Evolutionary conservation across 495 filamentous ascomycete genomes (phyloP).

Genomic region (Rhypophila decipiens): DNA sequence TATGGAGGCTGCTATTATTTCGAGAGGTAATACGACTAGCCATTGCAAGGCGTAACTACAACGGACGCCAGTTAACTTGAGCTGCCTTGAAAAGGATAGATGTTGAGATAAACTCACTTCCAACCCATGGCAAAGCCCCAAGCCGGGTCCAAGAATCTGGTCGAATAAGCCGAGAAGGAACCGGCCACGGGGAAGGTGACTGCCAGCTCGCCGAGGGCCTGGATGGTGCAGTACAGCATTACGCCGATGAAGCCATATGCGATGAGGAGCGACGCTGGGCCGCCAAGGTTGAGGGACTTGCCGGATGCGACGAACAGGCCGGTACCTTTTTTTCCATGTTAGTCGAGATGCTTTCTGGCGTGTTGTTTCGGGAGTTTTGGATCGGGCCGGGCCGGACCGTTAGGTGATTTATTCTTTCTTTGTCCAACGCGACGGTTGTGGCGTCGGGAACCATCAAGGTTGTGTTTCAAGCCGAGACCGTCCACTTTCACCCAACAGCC

Average conservation of each 20-base stretch:
- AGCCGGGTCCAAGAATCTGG: conserved; percentile 84
- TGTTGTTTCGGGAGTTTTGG: no score
- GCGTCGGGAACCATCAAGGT: no score
- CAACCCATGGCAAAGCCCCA: conserved; percentile 99
- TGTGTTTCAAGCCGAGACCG: no score
- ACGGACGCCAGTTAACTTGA: neutral
- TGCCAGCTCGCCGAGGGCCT: conserved; percentile 87
- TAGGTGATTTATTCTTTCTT: neutral
- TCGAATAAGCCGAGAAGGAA: conserved; percentile 89
- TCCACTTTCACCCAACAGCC: no score
- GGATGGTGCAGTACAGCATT: conserved; percentile 90
- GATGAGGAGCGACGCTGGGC: conserved; percentile 78
- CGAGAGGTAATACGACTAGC: conserved; percentile 80
- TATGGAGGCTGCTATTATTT: conserved; percentile 85
- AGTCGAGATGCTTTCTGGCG: no score
- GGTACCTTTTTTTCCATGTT: conserved; percentile 50
- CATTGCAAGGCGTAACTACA: conserved; percentile 83
- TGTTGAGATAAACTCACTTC: conserved; percentile 52
- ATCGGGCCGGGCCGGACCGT: no score
- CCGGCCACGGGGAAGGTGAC: conserved; percentile 88
- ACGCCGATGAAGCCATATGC: conserved; percentile 75
- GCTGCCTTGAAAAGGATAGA: neutral
- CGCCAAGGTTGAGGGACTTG: conserved; percentile 66
- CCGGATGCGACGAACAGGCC: conserved; percentile 90
- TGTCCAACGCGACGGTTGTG: neutral